Base-by-base conservation (phyloP, 2,329 filamentous ascomycete genomes). In the Xylaria arbuscula region DNA sequence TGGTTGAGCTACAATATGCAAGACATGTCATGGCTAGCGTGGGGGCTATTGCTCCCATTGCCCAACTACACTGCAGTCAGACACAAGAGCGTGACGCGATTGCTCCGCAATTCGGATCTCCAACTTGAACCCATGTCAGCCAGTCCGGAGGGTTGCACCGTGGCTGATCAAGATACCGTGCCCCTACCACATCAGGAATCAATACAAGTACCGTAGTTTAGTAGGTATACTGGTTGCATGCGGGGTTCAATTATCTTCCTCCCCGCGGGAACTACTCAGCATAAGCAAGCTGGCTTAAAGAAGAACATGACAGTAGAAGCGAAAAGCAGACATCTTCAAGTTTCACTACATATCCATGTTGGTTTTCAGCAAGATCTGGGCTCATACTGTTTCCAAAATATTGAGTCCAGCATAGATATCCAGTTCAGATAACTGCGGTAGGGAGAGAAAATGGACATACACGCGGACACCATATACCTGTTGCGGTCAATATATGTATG, bases 31-130 rank as follows among this genome's bases (percentile, higher is more conserved):
- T 56, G 11, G 54, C 34, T 56, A 56, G 28, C 36, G 34, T 40
- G 36, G 36, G 17, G 19, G 11, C 19, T 42, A 36, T 36, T 34
- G n/a, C 17, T 8, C 5, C 24, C 32, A 36, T 10, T n/a, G n/a
- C n/a, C n/a, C n/a, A n/a, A n/a, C 51, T 36, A 3, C 42, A 17
- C 32, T 5, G n/a, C n/a, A 13, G n/a, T 19, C 11, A 13, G 34
- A n/a, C 51, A 55, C 17, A 22, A 55, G 2, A 45, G 17, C 19
- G 6, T n/a, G n/a, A n/a, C n/a, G n/a, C n/a, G n/a, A n/a, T n/a
- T n/a, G 8, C 34, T 55, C 51, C 51, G 51, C 51, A 36, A 8
- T 53, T 54, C 51, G 51, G 51, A 54, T 54, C 51, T 54, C 51
- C 51, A 54, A 54, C 51, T 10, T 19, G 19, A 8, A 10, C 11